Conservation (phyloP, 129 eudicot species). For the Scalesia atractyloides region DNA sequence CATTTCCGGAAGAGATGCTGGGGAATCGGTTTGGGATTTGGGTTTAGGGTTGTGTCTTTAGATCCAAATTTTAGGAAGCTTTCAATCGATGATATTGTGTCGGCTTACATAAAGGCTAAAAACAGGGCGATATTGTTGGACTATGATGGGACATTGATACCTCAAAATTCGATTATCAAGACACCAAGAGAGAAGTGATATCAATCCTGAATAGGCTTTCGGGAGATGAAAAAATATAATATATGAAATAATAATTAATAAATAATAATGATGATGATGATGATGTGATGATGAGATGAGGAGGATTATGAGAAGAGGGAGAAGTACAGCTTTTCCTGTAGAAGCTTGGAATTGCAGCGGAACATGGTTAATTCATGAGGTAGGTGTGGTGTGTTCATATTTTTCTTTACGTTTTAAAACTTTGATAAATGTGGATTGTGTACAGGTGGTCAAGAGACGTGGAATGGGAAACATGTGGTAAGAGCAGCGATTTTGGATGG, state of each 20-base stretch:
- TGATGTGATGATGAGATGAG: too few species aligned
- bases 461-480: slow-evolving; percentile 75
- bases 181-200: slow-evolving; percentile 66
- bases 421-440: background rate
- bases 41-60: slow-evolving; percentile 79
- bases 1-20: slow-evolving; percentile 81
- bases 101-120: slow-evolving; percentile 55
- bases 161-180: slow-evolving; percentile 71
- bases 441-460: slow-evolving; percentile 58
- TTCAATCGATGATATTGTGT: slow-evolving; percentile 64
- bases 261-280: too few species aligned
- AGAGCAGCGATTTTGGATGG: slow-evolving; percentile 72
- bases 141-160: slow-evolving; percentile 93
- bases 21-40: slow-evolving; percentile 89
- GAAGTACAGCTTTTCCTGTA: too few species aligned
- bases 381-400: slow-evolving; percentile 15
- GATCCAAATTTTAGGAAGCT: slow-evolving; percentile 90
- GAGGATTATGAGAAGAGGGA: too few species aligned
- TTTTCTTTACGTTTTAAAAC: background rate
- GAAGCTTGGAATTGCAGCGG: slow-evolving; percentile 93
- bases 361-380: slow-evolving; percentile 95
- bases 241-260: too few species aligned
- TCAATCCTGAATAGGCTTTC: slow-evolving; percentile 60
- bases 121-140: slow-evolving; percentile 81
- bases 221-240: too few species aligned